Evolutionary conservation across 179 eudicot genomes (phyloP).

Genomic region (Patellifolia procumbens): DNA sequence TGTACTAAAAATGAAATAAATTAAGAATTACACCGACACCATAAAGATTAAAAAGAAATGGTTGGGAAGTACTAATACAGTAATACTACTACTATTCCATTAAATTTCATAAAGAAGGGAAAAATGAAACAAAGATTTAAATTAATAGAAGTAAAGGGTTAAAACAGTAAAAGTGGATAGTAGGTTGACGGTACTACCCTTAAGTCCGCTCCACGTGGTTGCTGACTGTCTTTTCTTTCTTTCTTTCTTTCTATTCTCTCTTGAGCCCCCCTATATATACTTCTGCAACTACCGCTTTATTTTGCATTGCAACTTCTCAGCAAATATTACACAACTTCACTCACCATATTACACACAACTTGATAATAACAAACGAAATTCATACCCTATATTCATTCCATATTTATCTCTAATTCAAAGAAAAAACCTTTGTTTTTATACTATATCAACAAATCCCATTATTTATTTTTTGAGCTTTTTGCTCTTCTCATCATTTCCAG

Average conservation of each 20-base stretch:
- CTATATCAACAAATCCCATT: neutral
- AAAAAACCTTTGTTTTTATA: no score
- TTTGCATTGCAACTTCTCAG: neutral
- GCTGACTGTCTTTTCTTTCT: slow-evolving; percentile 5
- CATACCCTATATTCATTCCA: neutral
- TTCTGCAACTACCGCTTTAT: neutral
- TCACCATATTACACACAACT: no score
- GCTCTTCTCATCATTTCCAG: neutral
- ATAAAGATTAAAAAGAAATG: neutral
- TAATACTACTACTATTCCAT: no score
- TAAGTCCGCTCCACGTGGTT: slow-evolving; percentile 21
- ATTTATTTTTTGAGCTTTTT: no score
- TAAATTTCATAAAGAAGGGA: no score
- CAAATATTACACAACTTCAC: no score
- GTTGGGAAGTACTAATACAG: no score
- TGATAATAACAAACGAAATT: neutral
- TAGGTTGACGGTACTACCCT: neutral
- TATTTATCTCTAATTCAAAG: neutral
- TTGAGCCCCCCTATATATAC: neutral
- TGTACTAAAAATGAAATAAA: slow-evolving; percentile 2
- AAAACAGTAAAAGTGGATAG: neutral
- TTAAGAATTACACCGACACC: slow-evolving; percentile 8
- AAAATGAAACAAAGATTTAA: no score
- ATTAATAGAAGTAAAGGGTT: neutral
- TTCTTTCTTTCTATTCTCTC: no score